Conservation (phyloP, 2,329 filamentous ascomycete genomes). For the Calonectria pseudoreteaudii region DNA sequence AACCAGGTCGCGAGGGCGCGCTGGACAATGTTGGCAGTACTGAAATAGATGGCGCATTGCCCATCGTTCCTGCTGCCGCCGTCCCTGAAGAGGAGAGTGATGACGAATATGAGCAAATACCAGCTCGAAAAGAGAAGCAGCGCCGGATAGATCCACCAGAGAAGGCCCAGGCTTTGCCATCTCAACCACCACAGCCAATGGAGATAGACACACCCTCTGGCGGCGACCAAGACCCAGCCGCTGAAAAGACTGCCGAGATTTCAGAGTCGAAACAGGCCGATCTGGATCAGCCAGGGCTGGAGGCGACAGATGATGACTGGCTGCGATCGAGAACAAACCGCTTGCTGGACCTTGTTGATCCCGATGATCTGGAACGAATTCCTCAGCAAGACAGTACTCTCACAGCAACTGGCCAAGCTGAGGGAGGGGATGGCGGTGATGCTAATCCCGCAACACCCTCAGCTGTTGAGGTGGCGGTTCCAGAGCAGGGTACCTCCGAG, state of each 20-base stretch:
- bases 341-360: conserved; percentile 85
- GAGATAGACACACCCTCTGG: conserved; percentile 30
- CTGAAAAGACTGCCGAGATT: conserved; percentile 35
- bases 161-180: conserved; percentile 32
- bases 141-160: conserved; percentile 47
- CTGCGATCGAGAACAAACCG: conserved; percentile 89
- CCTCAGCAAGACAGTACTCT: conserved; percentile 30
- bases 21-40: conserved; percentile 47
- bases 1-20: conserved; percentile 57
- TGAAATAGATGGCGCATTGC: conserved; percentile 32
- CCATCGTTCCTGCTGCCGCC: conserved; percentile 47
- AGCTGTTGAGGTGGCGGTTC: conserved; percentile 32
- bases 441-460: conserved; percentile 28
- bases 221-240: conserved; percentile 24
- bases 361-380: conserved; percentile 64
- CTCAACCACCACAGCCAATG: conserved; percentile 33
- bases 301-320: conserved; percentile 88
- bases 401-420: conserved; percentile 30
- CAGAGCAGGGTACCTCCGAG: conserved; percentile 42
- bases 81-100: conserved; percentile 72
- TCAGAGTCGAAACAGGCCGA: conserved; percentile 36
- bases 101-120: conserved; percentile 79
- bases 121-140: conserved; percentile 63
- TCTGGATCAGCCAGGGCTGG: conserved; percentile 45
- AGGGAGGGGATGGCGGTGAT: conserved; percentile 31